Evolutionary conservation across 306 rosid genomes (phyloP), one percentile per base, ranked within the genome.

Genomic region (Cucumis hystrix): DNA sequence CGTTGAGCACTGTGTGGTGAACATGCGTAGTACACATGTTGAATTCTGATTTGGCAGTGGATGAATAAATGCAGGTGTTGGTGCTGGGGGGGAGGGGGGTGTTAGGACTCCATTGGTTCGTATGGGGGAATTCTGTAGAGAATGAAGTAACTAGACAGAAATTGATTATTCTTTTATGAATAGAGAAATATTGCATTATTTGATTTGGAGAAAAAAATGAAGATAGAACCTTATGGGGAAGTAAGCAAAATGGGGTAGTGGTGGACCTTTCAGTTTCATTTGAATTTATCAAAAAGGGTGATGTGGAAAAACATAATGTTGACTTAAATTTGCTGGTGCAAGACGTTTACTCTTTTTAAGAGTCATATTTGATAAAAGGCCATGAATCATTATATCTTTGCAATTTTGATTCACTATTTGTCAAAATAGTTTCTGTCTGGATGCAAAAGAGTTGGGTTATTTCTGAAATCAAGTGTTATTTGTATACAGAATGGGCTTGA

Each of bases 401-500:
- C 63, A 6, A 60, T 25, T 23, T 60, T 23, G 37, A 4, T 8
- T 58, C 63, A 8, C 14, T 64, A 16, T 37, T 8, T 66, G 1
- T 37, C 15, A 35, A 18, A 17, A 9, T 66, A 17, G 8, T 8
- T 37, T 21, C 8, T 9, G 16, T 65, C 2, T 65, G 7, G 7
- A 10, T 17, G 3, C 49, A 4, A 37, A 47, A 17, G 49, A 37
- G 25, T 65, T 65, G 51, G 28, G 51, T 18, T 64, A 20, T 74
- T 39, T 57, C 40, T 60, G 12, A 59, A 58, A 59, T 20, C 55
- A 41, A 59, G 47, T 40, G 43, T 8, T 20, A 15, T n/a, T 63
- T 33, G 12, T 8, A 7, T 18, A 64, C 75, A 94, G 98, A 94
- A 94, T 6, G 97, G 98, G 71, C 97, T 94, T 54, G 95, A 87